Evolutionary conservation across 1,284 basidiomycete genomes (phyloP).

Genomic region (Lentinula novae-zelandiae): DNA sequence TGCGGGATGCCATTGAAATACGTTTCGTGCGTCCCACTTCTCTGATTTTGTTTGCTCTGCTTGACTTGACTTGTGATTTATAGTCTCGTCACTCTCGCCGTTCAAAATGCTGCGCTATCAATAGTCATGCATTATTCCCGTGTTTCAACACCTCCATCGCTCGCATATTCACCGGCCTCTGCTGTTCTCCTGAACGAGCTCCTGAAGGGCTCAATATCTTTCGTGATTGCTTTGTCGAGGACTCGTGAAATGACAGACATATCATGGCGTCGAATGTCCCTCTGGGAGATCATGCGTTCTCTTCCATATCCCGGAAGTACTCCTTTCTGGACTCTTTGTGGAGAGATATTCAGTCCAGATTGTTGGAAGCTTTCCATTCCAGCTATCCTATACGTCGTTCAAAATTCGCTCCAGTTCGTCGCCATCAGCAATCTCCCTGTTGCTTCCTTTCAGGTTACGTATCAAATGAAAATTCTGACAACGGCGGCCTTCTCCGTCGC

Average conservation of each 20-base stretch:
- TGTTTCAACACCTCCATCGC: constrained; percentile 71
- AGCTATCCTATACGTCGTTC: constrained; percentile 92
- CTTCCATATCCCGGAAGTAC: constrained; percentile 38
- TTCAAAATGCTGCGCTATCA: constrained; percentile 94
- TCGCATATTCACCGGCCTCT: constrained; percentile 87
- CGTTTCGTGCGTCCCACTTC: constrained; percentile 43
- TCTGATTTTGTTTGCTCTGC: not conserved
- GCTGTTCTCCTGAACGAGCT: constrained; percentile 94
- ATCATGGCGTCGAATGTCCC: constrained; percentile 45
- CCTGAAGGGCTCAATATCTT: constrained; percentile 89
- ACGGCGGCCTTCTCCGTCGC: constrained; percentile 91
- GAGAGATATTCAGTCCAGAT: constrained; percentile 39
- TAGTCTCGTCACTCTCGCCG: constrained; percentile 88
- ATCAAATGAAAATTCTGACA: constrained; percentile 96
- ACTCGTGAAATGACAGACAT: constrained; percentile 34
- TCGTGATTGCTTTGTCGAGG: constrained; percentile 62
- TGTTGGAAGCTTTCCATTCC: constrained; percentile 99
- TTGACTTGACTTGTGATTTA: constrained; percentile 6
- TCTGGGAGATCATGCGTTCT: constrained; percentile 28
- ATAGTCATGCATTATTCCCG: constrained; percentile 97
- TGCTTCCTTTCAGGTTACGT: constrained; percentile 89
- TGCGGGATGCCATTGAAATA: constrained; percentile 59
- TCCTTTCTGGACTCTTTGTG: constrained; percentile 52
- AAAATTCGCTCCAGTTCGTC: constrained; percentile 94
- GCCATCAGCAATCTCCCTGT: constrained; percentile 90